Conservation (phyloP, 2,329 filamentous ascomycete genomes). For the Pestalotiopsis sp. region DNA sequence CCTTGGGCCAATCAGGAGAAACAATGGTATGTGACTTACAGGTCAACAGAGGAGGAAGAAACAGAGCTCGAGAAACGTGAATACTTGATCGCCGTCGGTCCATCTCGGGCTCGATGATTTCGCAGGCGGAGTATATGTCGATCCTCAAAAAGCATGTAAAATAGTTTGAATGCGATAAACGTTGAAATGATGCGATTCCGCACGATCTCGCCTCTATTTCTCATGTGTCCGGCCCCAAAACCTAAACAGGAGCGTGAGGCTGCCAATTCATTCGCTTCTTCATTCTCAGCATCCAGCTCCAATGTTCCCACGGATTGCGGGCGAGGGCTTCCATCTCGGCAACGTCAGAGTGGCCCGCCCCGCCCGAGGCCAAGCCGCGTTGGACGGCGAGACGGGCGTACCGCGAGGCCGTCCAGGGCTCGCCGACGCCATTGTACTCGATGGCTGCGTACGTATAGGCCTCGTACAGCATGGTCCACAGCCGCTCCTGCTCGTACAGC, state of each 20-base stretch:
- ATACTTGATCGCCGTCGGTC: too few relatives aligned
- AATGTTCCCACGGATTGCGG: slow-evolving; percentile 39
- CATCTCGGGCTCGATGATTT: too few relatives aligned
- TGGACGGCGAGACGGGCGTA: slow-evolving; percentile 43
- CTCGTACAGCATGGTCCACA: slow-evolving; percentile 37
- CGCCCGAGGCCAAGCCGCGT: slow-evolving; percentile 33
- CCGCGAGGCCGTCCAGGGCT: slow-evolving; percentile 40
- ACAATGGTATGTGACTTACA: too few relatives aligned
- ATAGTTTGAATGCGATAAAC: too few relatives aligned
- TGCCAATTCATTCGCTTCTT: slow-evolving; percentile 35
- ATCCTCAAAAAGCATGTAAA: too few relatives aligned
- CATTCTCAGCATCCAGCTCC: slow-evolving; percentile 42
- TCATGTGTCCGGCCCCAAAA: too few relatives aligned
- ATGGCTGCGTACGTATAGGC: slow-evolving; percentile 41
- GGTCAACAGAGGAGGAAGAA: too few relatives aligned
- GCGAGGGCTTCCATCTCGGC: slow-evolving; percentile 37
- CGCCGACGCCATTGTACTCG: slow-evolving; percentile 41
- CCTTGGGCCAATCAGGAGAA: too few relatives aligned
- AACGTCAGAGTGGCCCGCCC: slow-evolving; percentile 33
- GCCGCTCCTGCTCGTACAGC: slow-evolving; percentile 42
- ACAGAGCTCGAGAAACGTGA: too few relatives aligned
- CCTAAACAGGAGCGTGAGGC: not conserved
- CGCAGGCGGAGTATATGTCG: too few relatives aligned
- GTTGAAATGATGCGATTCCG: too few relatives aligned
- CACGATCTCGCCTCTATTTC: too few relatives aligned